Evolutionary conservation across 805 yeast species (phyloP).

Genomic region (Starmerella sirachaensis): DNA sequence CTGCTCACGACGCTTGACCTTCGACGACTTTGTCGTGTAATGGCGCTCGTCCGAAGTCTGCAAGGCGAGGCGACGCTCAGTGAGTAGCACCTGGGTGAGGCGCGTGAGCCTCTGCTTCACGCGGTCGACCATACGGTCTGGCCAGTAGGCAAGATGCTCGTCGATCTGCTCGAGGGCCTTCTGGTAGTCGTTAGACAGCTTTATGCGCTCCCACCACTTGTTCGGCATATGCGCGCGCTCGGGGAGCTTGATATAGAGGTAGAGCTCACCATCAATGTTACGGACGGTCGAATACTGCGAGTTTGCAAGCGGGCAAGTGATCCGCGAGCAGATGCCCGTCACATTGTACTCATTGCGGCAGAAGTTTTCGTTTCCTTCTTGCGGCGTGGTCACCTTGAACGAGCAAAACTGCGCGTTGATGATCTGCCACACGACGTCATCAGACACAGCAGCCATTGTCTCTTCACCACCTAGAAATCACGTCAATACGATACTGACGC

Average conservation of each 20-base stretch:
- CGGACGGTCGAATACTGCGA: slow-evolving; percentile 32
- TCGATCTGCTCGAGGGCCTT: slow-evolving; percentile 84
- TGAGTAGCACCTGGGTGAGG: slow-evolving; percentile 86
- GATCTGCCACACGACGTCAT: slow-evolving; percentile 93
- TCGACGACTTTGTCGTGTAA: slow-evolving; percentile 83
- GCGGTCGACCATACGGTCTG: slow-evolving; percentile 76
- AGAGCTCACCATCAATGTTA: slow-evolving; percentile 28
- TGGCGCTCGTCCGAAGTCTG: slow-evolving; percentile 75
- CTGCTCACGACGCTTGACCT: slow-evolving; percentile 88
- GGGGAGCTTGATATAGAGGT: slow-evolving; percentile 81
- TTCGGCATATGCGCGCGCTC: slow-evolving; percentile 96
- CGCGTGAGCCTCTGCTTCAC: slow-evolving; percentile 94
- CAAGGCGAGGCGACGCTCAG: slow-evolving; percentile 85
- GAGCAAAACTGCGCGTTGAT: slow-evolving; percentile 94
- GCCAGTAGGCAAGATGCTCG: slow-evolving; percentile 83
- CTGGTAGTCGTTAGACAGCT: slow-evolving; percentile 75
- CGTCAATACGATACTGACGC: neutral
- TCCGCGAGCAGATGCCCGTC: slow-evolving; percentile 83
- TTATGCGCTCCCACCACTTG: slow-evolving; percentile 88
- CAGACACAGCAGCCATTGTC: slow-evolving; percentile 32
- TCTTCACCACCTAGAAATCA: neutral
- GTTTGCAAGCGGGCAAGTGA: slow-evolving; percentile 89
- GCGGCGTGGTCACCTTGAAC: slow-evolving; percentile 73
- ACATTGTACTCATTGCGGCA: slow-evolving; percentile 96
- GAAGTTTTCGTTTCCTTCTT: slow-evolving; percentile 63